Evolutionary conservation across 2,329 filamentous ascomycete genomes (phyloP).

Genomic region (Pseudogymnoascus sp.): DNA sequence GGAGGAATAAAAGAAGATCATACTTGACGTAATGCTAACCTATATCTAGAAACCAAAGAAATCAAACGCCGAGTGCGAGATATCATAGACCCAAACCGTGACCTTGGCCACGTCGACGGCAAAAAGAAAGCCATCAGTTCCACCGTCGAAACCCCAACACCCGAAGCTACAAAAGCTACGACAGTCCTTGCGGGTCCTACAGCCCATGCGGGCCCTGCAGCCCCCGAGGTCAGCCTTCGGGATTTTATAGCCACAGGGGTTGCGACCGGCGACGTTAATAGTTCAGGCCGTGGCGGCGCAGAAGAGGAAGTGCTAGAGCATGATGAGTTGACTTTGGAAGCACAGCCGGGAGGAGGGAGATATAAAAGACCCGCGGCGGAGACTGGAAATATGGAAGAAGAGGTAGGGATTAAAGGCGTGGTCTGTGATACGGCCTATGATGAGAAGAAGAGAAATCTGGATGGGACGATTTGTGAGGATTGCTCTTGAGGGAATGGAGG

Average conservation of each 20-base stretch:
- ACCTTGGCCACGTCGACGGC: constrained; percentile 71
- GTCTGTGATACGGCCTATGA: background rate
- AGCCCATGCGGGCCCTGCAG: background rate
- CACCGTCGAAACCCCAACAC: background rate
- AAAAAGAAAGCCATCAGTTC: constrained; percentile 1
- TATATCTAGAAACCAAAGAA: constrained; percentile 67
- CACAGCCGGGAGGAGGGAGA: constrained; percentile 6
- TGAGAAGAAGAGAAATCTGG: constrained; percentile 13
- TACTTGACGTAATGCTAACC: background rate
- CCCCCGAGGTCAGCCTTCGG: background rate
- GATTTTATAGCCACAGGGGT: background rate
- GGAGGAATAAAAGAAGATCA: background rate
- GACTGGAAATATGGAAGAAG: background rate
- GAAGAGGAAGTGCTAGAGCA: background rate
- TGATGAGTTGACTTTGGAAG: constrained; percentile 8
- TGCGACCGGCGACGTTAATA: background rate
- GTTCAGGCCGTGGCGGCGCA: background rate
- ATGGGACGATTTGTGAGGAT: constrained; percentile 15
- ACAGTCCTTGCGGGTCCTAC: background rate
- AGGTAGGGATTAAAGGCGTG: background rate
- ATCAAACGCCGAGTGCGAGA: constrained; percentile 80
- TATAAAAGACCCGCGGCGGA: constrained; percentile 6
- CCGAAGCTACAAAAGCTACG: background rate
- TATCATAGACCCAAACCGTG: constrained; percentile 67
- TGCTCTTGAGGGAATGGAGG: background rate